Evolutionary conservation across 306 rosid genomes (phyloP), one percentile per base, ranked within the genome.

Genomic region (Vigna nakashimae): DNA sequence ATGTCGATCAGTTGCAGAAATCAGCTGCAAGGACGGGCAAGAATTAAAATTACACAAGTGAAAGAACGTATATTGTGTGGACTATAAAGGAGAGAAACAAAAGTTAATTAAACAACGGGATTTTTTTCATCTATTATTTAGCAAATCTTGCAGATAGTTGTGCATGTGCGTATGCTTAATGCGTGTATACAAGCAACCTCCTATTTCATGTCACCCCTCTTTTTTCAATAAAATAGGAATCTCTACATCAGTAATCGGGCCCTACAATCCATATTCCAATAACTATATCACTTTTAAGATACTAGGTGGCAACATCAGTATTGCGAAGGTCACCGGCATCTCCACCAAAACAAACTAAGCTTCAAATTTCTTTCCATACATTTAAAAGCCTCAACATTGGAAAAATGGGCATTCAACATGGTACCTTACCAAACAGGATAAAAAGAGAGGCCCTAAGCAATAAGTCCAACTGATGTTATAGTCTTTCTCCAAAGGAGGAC

Each of bases 1-100:
- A 83, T 91, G 98, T 86, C 96, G 90, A 73, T 92, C 98, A 1
- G 88, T 80, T 9, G 98, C 92, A 80, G 98, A 95, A 66, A 92
- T 92, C 62, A 92, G 86, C 98, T 95, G 96, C 84, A 77, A 74
- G 36, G 57, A 66, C n/a, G 46, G 79, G 30, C 26, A 58, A 71
- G 66, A 52, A 56, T 52, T 68, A 75, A 80, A 71, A 45, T 55
- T 63, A 53, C 52, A 13, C 48, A 38, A 58, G 73, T n/a, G 10
- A 59, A 72, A 82, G 77, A 11, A 6, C 15, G 28, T 38, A n/a
- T 3, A 45, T 38, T 53, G 20, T 16, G 34, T 55, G 58, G 16
- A 65, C 28, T 56, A 58, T 26, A 77, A 56, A 65, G 20, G 53
- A 13, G 78, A 30, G n/a, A 51, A 20, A 65, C 56, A 30, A 34